Percentiles rank a stretch among this genome's conserved stretches.
Evolutionary conservation across 2,329 filamentous ascomycete species (phyloP).

Genomic region (Hysterium pulicare): DNA sequence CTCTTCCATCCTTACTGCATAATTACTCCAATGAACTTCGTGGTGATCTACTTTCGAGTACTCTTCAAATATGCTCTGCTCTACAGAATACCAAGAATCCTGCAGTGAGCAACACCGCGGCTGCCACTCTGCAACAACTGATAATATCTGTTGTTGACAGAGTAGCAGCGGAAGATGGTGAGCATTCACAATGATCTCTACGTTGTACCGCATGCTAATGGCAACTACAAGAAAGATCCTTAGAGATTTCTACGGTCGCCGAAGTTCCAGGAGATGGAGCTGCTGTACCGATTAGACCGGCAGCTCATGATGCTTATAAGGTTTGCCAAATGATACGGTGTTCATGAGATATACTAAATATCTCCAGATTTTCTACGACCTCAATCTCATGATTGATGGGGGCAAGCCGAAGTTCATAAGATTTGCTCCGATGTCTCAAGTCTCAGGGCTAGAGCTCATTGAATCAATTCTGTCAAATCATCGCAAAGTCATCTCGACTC

Average conservation of each 20-base stretch:
- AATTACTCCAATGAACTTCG: conserved; percentile 82
- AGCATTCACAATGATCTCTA: conserved; percentile 28
- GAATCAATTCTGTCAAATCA: conserved; percentile 88
- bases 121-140: conserved; percentile 92
- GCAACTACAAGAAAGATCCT: conserved; percentile 24
- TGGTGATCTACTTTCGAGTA: conserved; percentile 74
- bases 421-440: conserved; percentile 72
- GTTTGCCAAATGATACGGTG: too few relatives aligned
- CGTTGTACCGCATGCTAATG: too few relatives aligned
- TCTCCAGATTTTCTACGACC: conserved; percentile 73
- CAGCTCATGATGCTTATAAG: conserved; percentile 80
- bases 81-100: conserved; percentile 88
- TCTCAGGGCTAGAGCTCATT: conserved; percentile 86
- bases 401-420: conserved; percentile 79
- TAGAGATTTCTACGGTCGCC: conserved; percentile 58
- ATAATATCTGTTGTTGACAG: conserved; percentile 93
- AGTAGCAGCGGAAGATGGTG: conserved; percentile 76
- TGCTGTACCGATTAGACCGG: conserved; percentile 64
- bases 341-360: conserved; percentile 9
- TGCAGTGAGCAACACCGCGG: conserved; percentile 91
- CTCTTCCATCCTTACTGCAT: conserved; percentile 81
- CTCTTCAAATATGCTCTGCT: conserved; percentile 86
- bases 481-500: conserved; percentile 70
- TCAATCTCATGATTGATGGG: conserved; percentile 83
- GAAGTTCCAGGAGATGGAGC: conserved; percentile 67